Percentiles rank a stretch among this genome's conserved stretches.
Conservation (phyloP, 2,329 filamentous ascomycete genomes). For the Fusarium scirpi region DNA sequence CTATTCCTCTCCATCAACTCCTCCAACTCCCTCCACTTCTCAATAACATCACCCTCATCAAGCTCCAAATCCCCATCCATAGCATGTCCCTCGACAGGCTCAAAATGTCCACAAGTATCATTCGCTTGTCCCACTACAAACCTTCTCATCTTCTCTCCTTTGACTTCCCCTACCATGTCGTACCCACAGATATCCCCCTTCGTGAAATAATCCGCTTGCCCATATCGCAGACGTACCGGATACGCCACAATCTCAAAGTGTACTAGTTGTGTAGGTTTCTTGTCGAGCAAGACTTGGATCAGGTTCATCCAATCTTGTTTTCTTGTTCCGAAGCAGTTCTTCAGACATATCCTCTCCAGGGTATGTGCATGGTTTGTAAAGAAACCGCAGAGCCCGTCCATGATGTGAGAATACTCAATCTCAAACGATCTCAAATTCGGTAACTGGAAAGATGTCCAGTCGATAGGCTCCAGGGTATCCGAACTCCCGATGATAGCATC, state of each 20-base stretch:
- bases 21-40: background rate
- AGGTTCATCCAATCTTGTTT: conserved; percentile 1
- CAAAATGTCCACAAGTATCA: background rate
- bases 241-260: background rate
- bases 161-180: background rate
- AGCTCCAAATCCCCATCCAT: background rate
- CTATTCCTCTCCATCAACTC: background rate
- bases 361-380: background rate
- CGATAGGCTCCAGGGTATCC: conserved; percentile 4
- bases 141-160: background rate
- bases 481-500: conserved; percentile 1
- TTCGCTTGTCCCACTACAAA: conserved; percentile 10
- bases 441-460: conserved; percentile 2
- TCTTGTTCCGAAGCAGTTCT: background rate
- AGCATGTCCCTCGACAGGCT: background rate
- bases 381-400: background rate
- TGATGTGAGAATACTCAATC: conserved; percentile 1
- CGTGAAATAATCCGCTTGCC: background rate
- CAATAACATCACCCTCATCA: conserved; percentile 8
- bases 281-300: background rate
- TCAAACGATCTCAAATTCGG: background rate
- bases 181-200: background rate
- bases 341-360: background rate
- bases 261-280: background rate
- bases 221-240: background rate